Percentiles rank a stretch among this genome's conserved stretches.
Evolutionary conservation across 352 stramenopile genomes (phyloP).

Genomic region (Phytophthora kernoviae): DNA sequence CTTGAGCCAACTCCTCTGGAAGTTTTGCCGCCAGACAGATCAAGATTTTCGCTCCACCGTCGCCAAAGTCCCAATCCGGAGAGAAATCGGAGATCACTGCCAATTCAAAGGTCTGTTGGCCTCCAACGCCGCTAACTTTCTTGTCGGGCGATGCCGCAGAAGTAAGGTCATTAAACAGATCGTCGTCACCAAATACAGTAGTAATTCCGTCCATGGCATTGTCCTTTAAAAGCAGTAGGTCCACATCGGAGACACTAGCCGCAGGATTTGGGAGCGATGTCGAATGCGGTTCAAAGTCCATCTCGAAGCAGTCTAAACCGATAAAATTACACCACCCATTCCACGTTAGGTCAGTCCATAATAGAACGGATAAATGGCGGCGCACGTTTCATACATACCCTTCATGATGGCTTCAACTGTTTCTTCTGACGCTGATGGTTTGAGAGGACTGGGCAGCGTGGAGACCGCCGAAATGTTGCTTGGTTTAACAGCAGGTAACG

Average conservation of each 20-base stretch:
- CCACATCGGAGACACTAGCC: conserved; percentile 21
- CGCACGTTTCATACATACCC: conserved; percentile 30
- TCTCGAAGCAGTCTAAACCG: conserved; percentile 56
- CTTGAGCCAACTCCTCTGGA: conserved; percentile 18
- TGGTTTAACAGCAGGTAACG: conserved; percentile 23
- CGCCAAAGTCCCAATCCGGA: conserved; percentile 80
- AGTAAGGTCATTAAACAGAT: conserved; percentile 37
- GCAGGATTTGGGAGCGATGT: conserved; percentile 12
- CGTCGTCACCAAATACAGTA: conserved; percentile 28
- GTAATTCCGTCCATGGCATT: conserved; percentile 35
- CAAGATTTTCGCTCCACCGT: conserved; percentile 83
- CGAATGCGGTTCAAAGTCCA: conserved; percentile 44
- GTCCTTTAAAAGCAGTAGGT: conserved; percentile 37
- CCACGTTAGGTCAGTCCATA: conserved; percentile 7
- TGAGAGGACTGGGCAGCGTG: conserved; percentile 8
- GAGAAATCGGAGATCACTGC: conserved; percentile 83
- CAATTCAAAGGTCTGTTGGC: conserved; percentile 36
- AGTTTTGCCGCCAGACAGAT: conserved; percentile 71
- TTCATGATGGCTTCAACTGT: conserved; percentile 62
- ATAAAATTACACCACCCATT: background rate
- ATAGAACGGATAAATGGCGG: background rate
- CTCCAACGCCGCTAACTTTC: conserved; percentile 7
- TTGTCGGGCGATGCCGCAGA: conserved; percentile 7
- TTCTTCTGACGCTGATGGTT: conserved; percentile 29
- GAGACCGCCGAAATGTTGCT: background rate